Base-by-base conservation (phyloP, 2,329 filamentous ascomycete genomes). In the Bertia moriformis region DNA sequence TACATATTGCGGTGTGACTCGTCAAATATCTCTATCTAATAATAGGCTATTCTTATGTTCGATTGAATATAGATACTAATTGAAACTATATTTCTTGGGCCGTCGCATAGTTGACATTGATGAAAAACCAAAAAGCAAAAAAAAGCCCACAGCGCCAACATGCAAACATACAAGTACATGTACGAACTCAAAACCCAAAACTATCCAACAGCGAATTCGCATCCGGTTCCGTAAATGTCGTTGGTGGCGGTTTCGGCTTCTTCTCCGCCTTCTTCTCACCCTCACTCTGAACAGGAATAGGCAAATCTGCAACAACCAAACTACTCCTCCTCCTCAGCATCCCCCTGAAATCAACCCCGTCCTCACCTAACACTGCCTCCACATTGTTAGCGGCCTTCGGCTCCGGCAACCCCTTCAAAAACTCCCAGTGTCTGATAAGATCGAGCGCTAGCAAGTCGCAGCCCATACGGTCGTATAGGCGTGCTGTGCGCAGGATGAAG, bases 141-240 rank as follows among this genome's bases (percentile, higher is more conserved):
- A n/a, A n/a, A n/a, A n/a, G n/a, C n/a, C n/a, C n/a, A n/a, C n/a
- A n/a, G n/a, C n/a, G n/a, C n/a, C n/a, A n/a, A n/a, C n/a, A n/a
- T n/a, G n/a, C n/a, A 29, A 29, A 29, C n/a, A n/a, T 10, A 29
- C 24, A 29, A 29, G n/a, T 10, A 35, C 12, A 35, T 10, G 17
- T 7, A 35, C 7, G 7, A 35, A 17, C 10, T 17, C 15, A 96
- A 54, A 96, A 91, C 1, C 89, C 89, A 69, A 96, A 96, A 55
- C 74, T 88, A 65, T 96, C 89, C 49, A 96, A 66, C 52, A 98
- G 60, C 42, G 85, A 89, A 54, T 75, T 85, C 19, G 83, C 72
- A 61, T 93, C 87, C n/a, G 91, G 91, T 58, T 98, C 91, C 49
- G 93, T 71, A 55, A 96, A 96, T 45, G 80, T 77, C 15, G 81